Evolutionary conservation across 306 rosid species (phyloP).

Genomic region (Comarum palustre): DNA sequence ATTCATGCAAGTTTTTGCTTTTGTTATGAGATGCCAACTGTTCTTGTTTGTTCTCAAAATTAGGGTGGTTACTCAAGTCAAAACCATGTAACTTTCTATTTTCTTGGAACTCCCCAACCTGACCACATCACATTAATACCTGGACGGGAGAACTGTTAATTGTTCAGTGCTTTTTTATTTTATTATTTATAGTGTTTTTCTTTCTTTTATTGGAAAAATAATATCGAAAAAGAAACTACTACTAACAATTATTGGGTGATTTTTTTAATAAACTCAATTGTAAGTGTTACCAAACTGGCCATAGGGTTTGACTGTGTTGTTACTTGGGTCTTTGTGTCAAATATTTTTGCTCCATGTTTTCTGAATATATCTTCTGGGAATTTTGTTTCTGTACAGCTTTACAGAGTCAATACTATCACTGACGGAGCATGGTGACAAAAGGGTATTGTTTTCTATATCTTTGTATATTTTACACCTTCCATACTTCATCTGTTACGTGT

Average conservation of each 20-base stretch:
- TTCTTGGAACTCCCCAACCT: background rate
- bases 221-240: background rate
- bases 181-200: background rate
- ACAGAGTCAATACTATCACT: slow-evolving; percentile 77
- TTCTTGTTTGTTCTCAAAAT: background rate
- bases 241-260: too few relatives aligned
- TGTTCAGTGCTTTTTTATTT: background rate
- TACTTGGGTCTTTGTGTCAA: background rate
- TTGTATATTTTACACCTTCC: background rate
- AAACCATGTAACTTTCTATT: background rate
- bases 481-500: background rate
- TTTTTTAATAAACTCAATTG: background rate
- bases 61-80: background rate
- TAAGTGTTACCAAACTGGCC: background rate
- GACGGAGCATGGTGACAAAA: slow-evolving; percentile 95
- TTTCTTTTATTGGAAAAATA: background rate
- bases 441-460: slow-evolving; percentile 43
- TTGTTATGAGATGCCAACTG: background rate
- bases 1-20: background rate
- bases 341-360: background rate
- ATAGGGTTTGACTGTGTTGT: background rate
- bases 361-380: slow-evolving; percentile 20
- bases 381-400: slow-evolving; percentile 67
- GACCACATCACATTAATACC: background rate
- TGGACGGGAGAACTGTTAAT: background rate